Conservation (phyloP, 805 yeast species). For the Hanseniaspora thailandica region DNA sequence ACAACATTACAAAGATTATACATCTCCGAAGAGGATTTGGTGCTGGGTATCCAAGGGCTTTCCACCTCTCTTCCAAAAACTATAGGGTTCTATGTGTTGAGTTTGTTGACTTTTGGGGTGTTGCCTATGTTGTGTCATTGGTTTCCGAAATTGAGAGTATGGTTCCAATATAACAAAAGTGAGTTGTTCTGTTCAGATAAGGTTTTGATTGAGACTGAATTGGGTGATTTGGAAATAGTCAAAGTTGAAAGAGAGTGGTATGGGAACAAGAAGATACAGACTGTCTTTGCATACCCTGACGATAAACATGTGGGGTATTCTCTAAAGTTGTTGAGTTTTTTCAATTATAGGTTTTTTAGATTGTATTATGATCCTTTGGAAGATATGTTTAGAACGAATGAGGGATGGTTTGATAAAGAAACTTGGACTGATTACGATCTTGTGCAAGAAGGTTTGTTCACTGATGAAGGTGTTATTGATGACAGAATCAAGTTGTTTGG, state of each 20-base stretch:
- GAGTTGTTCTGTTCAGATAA: slow-evolving; percentile 79
- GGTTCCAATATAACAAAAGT: slow-evolving; percentile 48
- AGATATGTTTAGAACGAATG: slow-evolving; percentile 72
- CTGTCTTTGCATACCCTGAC: slow-evolving; percentile 35
- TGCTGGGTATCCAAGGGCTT: slow-evolving; percentile 90
- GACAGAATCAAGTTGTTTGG: slow-evolving; percentile 70
- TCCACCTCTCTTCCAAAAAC: slow-evolving; percentile 38
- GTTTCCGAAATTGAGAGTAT: slow-evolving; percentile 68
- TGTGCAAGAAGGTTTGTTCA: slow-evolving; percentile 55
- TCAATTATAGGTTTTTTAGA: slow-evolving; percentile 73
- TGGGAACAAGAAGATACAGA: slow-evolving; percentile 53
- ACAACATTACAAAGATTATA: slow-evolving; percentile 66
- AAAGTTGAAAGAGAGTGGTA: slow-evolving; percentile 49
- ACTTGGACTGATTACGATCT: slow-evolving; percentile 55
- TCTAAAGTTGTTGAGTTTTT: slow-evolving; percentile 56
- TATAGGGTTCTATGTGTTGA: slow-evolving; percentile 40
- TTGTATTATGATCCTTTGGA: slow-evolving; percentile 77
- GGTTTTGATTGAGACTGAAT: slow-evolving; percentile 88
- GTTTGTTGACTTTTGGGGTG: slow-evolving; percentile 55
- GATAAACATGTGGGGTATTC: slow-evolving; percentile 28
- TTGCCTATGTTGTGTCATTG: slow-evolving; percentile 67
- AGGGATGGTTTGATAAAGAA: slow-evolving; percentile 67
- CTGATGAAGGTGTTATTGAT: slow-evolving; percentile 41
- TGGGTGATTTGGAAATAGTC: slow-evolving; percentile 65
- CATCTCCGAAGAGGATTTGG: slow-evolving; percentile 89